phyloP scores from a whole-genome alignment of 2,329 filamentous ascomycete species.

The Thielaviopsis populi region DNA sequence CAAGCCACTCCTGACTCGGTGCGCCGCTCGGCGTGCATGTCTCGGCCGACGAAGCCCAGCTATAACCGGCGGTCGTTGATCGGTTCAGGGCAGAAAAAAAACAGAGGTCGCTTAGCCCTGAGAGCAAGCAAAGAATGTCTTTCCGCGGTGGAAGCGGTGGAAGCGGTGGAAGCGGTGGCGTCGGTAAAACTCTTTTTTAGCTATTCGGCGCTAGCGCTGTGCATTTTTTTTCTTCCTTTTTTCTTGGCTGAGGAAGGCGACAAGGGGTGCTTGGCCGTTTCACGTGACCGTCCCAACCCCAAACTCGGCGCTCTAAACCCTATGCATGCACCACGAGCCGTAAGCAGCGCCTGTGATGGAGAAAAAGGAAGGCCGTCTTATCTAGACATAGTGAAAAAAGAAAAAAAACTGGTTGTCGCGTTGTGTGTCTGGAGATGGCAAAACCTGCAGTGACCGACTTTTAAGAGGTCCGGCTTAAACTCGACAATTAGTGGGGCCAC shows the following conservation, averaged over 20 bases:
- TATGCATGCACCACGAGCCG: no score
- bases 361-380: neutral
- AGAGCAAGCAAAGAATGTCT: neutral
- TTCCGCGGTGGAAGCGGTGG: no score
- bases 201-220: neutral
- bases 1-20: neutral
- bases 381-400: neutral
- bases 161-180: no score
- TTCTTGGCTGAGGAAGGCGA: neutral
- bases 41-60: constrained; percentile 13
- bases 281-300: neutral
- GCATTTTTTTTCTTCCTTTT: no score
- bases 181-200: neutral
- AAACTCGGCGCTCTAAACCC: no score
- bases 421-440: neutral
- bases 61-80: constrained; percentile 12
- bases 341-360: no score
- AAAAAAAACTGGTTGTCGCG: neutral
- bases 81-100: neutral
- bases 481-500: neutral
- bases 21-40: neutral
- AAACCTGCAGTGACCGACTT: neutral
- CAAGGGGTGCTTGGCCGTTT: neutral
- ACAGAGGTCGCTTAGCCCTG: neutral
- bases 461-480: neutral